phyloP scores from a whole-genome alignment of 768 basidiomycete species.

The Kwoniella dejecticola region DNA sequence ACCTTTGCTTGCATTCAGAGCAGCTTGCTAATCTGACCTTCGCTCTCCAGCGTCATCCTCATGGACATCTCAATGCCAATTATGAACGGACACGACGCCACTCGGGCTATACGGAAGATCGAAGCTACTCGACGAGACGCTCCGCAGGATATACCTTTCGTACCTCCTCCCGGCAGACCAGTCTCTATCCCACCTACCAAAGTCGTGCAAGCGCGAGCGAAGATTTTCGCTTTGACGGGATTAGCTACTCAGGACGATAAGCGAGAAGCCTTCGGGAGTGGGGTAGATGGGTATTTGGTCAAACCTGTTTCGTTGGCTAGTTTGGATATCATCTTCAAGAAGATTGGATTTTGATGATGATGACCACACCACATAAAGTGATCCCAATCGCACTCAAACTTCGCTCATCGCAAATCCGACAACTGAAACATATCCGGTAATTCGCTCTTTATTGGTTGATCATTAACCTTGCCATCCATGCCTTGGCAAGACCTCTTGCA shows the following conservation, averaged over 20 bases:
- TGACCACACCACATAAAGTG: no score
- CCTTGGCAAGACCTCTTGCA: no score
- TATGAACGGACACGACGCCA: slow-evolving; percentile 87
- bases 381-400: no score
- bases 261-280: slow-evolving; percentile 82
- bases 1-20: no score
- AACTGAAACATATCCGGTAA: no score
- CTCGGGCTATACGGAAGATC: slow-evolving; percentile 74
- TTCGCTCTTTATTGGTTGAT: no score
- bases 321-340: slow-evolving; percentile 61
- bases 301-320: slow-evolving; percentile 96
- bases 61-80: slow-evolving; percentile 91
- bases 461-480: no score
- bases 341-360: slow-evolving; percentile 32
- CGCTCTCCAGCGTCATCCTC: slow-evolving; percentile 68
- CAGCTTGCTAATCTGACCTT: no score
- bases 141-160: slow-evolving; percentile 12
- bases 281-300: slow-evolving; percentile 94
- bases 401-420: no score
- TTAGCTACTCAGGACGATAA: slow-evolving; percentile 94
- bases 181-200: slow-evolving; percentile 40
- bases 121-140: slow-evolving; percentile 60
- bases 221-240: slow-evolving; percentile 85
- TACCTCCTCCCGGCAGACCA: slow-evolving; percentile 16
- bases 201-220: slow-evolving; percentile 38